Evolutionary conservation across 129 eudicot species (phyloP), one percentile per base, ranked within the genome.

Genomic region (Solidago caesia): DNA sequence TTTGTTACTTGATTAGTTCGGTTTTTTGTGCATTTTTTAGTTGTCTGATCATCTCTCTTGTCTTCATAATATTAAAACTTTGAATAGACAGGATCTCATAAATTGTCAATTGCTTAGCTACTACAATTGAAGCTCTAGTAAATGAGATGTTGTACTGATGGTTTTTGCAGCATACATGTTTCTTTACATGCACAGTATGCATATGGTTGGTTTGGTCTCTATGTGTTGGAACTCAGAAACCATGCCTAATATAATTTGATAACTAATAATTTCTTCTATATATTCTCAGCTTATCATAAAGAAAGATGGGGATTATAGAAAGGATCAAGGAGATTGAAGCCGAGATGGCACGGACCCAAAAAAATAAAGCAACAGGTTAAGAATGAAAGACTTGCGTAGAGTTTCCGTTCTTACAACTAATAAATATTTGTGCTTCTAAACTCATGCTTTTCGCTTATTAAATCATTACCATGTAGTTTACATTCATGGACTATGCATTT

Each of bases 291-390:
- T 16, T 41, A 46, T 64, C 44, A 44, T 69, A 63, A 82, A 77
- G 72, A 68, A 88, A 67, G 55, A 93, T 93, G 98, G 98, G 98
- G 88, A 93, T 93, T 80, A 71, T 90, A 44, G 98, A 93, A 78
- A 93, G 73, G 88, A 93, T 93, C 45, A 93, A 93, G 68, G 97
- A 93, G 82, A 93, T 93, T 44, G 98, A 93, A 79, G 97, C 98
- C 79, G 98, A 93, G 80, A 93, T 93, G 98, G 98, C 97, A 4
- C 91, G 98, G 21, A 93, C 98, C 29, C 98, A 93, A 84, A 93
- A 93, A 76, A 93, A 93, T 79, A 93, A 93, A 86, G 98, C 98
- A 15, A 93, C 98, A 81, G 98, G 97, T 89, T 56, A 47, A 45
- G 59, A 76, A 56, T 57, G 6, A 67, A 48, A 44, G 27, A 29